These are phyloP conservation scores for Penicillium aurantiogriseum DNA, from an alignment of 2,329 filamentous ascomycete genomes.

Conservation along the genomic window DNA sequence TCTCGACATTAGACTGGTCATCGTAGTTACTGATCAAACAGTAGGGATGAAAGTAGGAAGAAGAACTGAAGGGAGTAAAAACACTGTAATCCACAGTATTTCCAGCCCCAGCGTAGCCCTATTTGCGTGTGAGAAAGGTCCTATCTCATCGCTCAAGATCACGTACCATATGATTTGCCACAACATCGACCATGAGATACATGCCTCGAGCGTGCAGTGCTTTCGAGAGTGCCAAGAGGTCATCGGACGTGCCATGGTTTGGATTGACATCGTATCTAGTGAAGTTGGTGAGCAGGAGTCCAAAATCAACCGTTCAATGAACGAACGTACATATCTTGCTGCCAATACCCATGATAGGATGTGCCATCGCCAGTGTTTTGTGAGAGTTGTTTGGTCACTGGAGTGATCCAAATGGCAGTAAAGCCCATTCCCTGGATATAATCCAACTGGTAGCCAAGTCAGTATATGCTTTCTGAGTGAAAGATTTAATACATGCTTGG, in stretches of 20 bases:
- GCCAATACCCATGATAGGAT: slow-evolving; percentile 55
- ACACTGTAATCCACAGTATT: slow-evolving; percentile 53
- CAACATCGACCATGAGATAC: slow-evolving; percentile 63
- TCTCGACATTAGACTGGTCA: slow-evolving; percentile 45
- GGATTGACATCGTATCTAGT: slow-evolving; percentile 53
- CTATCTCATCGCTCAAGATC: not conserved
- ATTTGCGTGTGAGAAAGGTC: slow-evolving; percentile 7
- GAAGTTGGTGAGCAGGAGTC: slow-evolving; percentile 37
- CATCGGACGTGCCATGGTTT: slow-evolving; percentile 59
- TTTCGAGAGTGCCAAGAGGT: slow-evolving; percentile 57
- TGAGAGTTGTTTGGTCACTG: slow-evolving; percentile 42
- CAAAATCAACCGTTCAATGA: slow-evolving; percentile 41
- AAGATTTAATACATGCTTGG: slow-evolving; percentile 29
- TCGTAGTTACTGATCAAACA: slow-evolving; percentile 56
- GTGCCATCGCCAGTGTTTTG: slow-evolving; percentile 39
- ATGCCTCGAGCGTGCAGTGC: slow-evolving; percentile 57
- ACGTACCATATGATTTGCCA: slow-evolving; percentile 34
- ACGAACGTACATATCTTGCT: slow-evolving; percentile 44
- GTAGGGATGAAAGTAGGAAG: slow-evolving; percentile 62
- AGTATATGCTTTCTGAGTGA: not conserved
- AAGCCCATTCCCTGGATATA: slow-evolving; percentile 53
- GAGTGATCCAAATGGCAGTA: slow-evolving; percentile 52
- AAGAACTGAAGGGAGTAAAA: slow-evolving; percentile 55
- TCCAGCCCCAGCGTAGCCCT: slow-evolving; percentile 49
- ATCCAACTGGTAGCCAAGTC: slow-evolving; percentile 38